Conservation (phyloP, 192 early-diverging fungal species). For the Backusella psychrophila region DNA sequence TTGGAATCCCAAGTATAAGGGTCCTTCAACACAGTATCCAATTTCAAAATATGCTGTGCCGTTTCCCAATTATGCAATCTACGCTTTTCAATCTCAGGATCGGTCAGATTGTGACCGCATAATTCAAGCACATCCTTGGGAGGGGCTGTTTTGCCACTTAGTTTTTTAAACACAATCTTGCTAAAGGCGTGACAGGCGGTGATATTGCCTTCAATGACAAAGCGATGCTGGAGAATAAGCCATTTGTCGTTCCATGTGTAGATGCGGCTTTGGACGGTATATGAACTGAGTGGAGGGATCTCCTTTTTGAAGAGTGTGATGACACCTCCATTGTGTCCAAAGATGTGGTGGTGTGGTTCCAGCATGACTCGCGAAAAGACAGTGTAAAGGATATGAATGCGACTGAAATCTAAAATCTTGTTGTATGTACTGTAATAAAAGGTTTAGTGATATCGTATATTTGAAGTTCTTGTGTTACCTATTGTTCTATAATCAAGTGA, state of each 20-base stretch:
- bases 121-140: constrained; percentile 18
- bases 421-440: constrained; percentile 38
- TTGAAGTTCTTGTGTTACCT: constrained; percentile 10
- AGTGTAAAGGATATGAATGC: constrained; percentile 34
- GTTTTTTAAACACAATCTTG: constrained; percentile 30
- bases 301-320: constrained; percentile 49
- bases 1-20: constrained; percentile 10
- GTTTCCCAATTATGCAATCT: constrained; percentile 12
- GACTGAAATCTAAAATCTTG: constrained; percentile 51
- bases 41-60: constrained; percentile 1
- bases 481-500: constrained; percentile 16
- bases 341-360: constrained; percentile 21
- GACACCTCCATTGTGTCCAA: constrained; percentile 39
- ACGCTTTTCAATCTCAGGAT: constrained; percentile 10
- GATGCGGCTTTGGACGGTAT: constrained; percentile 45
- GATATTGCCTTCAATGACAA: constrained; percentile 5
- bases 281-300: constrained; percentile 44
- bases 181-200: constrained; percentile 24
- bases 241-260: constrained; percentile 55
- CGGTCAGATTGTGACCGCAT: constrained; percentile 25
- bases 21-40: constrained; percentile 1
- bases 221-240: constrained; percentile 44
- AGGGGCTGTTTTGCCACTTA: constrained; percentile 19
- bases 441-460: background rate
- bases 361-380: constrained; percentile 27